Conservation (phyloP, 2,329 filamentous ascomycete genomes). For the Trichoderma sp. region DNA sequence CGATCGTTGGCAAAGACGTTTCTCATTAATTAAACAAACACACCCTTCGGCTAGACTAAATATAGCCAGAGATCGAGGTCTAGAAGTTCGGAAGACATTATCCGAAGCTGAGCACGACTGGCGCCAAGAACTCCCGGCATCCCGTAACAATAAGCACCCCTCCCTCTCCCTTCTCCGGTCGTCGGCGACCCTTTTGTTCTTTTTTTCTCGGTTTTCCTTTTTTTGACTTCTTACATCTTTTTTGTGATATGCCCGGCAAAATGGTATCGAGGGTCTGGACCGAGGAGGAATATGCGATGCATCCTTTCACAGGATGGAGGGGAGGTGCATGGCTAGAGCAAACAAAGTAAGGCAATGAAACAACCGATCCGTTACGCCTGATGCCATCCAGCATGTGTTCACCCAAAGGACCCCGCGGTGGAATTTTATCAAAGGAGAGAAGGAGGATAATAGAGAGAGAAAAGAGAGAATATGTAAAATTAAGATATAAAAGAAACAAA, state of each 20-base stretch:
- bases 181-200: background rate
- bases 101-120: background rate
- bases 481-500: background rate
- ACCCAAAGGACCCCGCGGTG: background rate
- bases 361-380: background rate
- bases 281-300: background rate
- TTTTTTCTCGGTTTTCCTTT: background rate
- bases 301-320: background rate
- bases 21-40: constrained; percentile 18
- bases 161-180: background rate
- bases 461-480: background rate
- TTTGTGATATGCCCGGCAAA: background rate
- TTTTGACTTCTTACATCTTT: background rate
- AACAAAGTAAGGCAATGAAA: background rate
- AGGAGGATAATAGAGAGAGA: background rate
- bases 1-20: constrained; percentile 12
- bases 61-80: constrained; percentile 7
- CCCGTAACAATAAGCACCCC: background rate
- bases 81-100: constrained; percentile 8
- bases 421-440: background rate
- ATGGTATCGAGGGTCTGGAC: background rate
- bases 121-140: background rate
- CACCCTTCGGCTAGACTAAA: constrained; percentile 1
- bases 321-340: background rate
- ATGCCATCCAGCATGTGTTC: background rate